Conservation (phyloP, 331 rosid genomes). For the Pyracantha coccinea region DNA sequence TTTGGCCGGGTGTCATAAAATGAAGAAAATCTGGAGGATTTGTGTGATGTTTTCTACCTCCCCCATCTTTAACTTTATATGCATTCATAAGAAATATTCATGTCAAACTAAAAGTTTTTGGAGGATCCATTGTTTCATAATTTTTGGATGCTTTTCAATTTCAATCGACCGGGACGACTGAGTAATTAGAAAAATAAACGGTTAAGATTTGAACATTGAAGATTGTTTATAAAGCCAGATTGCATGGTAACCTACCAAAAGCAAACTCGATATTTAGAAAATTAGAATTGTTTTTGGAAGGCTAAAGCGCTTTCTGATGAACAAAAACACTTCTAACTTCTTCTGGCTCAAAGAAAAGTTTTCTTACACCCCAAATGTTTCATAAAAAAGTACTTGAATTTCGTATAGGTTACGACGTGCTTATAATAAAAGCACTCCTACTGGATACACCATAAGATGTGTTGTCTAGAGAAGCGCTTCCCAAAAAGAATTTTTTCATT, state of each 20-base stretch:
- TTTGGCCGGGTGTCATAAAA: not conserved
- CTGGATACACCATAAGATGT: no score
- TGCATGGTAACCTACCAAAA: not conserved
- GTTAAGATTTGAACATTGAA: not conserved
- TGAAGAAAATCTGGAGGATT: not conserved
- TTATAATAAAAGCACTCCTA: not conserved
- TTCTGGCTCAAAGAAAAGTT: not conserved
- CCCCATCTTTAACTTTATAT: not conserved
- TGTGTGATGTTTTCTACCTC: not conserved
- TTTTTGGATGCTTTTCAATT: no score
- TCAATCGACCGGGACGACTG: not conserved
- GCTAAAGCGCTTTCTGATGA: not conserved
- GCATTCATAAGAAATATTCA: not conserved
- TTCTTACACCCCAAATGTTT: not conserved
- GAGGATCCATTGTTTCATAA: not conserved
- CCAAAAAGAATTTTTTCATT: no score
- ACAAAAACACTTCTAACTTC: not conserved
- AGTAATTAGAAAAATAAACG: not conserved
- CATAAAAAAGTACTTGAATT: not conserved
- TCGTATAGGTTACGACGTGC: not conserved
- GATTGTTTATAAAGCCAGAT: no score
- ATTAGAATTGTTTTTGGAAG: not conserved
- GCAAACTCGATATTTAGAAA: not conserved
- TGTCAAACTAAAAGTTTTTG: not conserved
- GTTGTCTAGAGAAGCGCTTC: rapidly evolving